Conservation (phyloP, 345 rosid genomes). For the Bruguiera parviflora region DNA sequence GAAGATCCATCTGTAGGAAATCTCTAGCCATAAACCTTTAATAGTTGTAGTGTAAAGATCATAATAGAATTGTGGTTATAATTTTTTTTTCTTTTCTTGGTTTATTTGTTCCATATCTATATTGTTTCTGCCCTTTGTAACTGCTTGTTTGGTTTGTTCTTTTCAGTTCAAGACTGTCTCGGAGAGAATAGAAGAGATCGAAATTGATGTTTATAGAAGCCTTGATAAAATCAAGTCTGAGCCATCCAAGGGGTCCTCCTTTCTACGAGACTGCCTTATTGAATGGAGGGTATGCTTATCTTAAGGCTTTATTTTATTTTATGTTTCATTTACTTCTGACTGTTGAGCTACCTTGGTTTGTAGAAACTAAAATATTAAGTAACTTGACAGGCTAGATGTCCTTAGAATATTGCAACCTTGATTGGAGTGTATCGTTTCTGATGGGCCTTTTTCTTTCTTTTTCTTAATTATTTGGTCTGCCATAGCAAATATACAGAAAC, state of each 20-base stretch:
- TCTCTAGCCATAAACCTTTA: too few species aligned
- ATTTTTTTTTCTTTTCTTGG: too few species aligned
- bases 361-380: slow-evolving; percentile 1
- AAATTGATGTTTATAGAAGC: slow-evolving; percentile 64
- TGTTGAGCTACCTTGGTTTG: neutral
- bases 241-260: slow-evolving; percentile 78
- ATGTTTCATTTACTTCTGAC: neutral
- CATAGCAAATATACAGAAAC: neutral
- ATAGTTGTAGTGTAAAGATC: too few species aligned
- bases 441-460: neutral
- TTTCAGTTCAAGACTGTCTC: slow-evolving; percentile 72
- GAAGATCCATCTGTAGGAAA: too few species aligned
- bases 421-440: neutral
- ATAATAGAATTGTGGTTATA: too few species aligned
- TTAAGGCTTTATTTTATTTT: neutral
- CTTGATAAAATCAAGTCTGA: slow-evolving; percentile 57
- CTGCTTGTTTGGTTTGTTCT: neutral
- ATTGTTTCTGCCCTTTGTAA: too few species aligned
- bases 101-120: too few species aligned
- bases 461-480: neutral
- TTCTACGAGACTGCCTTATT: slow-evolving; percentile 68
- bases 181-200: slow-evolving; percentile 68
- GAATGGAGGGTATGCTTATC: slow-evolving; percentile 80
- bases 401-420: neutral
- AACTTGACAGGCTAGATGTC: neutral